Evolutionary conservation across 768 basidiomycete genomes (phyloP).

Genomic region (Trametes cinnabarina): DNA sequence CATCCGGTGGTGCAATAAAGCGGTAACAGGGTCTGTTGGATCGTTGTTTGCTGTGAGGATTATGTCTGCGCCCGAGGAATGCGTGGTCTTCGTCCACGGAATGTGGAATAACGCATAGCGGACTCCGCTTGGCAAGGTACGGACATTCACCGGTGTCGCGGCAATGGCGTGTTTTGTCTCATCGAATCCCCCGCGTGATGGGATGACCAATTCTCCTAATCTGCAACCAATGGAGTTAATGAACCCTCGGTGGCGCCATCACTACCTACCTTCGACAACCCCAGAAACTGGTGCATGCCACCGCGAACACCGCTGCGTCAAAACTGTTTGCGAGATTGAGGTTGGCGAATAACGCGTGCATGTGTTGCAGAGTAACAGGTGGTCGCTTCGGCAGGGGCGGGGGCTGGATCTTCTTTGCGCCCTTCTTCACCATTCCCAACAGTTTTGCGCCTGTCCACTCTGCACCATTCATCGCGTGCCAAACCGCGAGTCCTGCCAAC

Average conservation of each 20-base stretch:
- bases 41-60: conserved; percentile 24
- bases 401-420: conserved; percentile 25
- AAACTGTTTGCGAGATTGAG: conserved; percentile 30
- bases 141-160: neutral
- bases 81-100: conserved; percentile 38
- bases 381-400: conserved; percentile 20
- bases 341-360: conserved; percentile 22
- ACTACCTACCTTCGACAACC: conserved; percentile 29
- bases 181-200: neutral
- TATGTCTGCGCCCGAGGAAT: conserved; percentile 27
- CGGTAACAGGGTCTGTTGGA: conserved; percentile 19
- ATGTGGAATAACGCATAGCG: conserved; percentile 29
- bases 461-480: conserved; percentile 38
- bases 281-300: conserved; percentile 37
- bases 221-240: too few species aligned
- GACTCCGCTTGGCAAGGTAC: neutral
- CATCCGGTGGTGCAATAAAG: conserved; percentile 26
- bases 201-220: conserved; percentile 17
- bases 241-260: too few species aligned
- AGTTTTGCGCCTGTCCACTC: conserved; percentile 34
- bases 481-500: conserved; percentile 36
- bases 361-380: conserved; percentile 38
- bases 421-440: conserved; percentile 4
- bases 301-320: conserved; percentile 38
- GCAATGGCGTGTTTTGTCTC: neutral